phyloP scores from a whole-genome alignment of 192 early-diverging fungal genomes.

The Coemansia furcata region DNA sequence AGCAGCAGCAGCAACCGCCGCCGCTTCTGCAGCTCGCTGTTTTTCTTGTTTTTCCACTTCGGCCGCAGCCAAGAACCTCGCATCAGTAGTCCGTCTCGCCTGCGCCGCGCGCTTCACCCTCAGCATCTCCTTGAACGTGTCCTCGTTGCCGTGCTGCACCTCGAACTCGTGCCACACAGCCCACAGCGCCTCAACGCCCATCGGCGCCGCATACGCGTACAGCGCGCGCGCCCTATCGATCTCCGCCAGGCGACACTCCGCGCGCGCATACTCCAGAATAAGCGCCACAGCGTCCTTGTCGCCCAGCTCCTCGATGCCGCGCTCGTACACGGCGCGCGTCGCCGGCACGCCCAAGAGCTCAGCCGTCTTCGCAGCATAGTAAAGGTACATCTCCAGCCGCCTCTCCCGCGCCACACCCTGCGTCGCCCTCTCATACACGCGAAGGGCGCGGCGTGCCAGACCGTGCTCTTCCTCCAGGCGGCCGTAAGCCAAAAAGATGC shows the following conservation, averaged over 20 bases:
- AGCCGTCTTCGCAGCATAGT: conserved; percentile 87
- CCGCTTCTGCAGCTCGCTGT: not conserved
- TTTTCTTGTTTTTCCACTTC: conserved; percentile 9
- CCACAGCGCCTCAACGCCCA: conserved; percentile 78
- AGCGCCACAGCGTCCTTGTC: conserved; percentile 76
- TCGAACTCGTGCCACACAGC: conserved; percentile 94
- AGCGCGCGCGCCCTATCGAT: conserved; percentile 92
- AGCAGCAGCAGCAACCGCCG: not conserved
- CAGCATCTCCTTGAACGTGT: conserved; percentile 98
- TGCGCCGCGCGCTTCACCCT: conserved; percentile 87
- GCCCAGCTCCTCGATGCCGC: conserved; percentile 83
- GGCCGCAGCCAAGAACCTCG: conserved; percentile 55
- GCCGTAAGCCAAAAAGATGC: conserved; percentile 87
- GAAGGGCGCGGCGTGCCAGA: conserved; percentile 85
- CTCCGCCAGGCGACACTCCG: conserved; percentile 90
- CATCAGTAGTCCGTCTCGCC: conserved; percentile 82
- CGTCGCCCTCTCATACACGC: conserved; percentile 91
- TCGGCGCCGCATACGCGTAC: conserved; percentile 80
- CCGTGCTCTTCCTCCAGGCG: conserved; percentile 91
- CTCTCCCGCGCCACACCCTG: conserved; percentile 72
- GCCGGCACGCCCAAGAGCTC: conserved; percentile 83
- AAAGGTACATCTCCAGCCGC: conserved; percentile 78
- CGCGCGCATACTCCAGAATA: conserved; percentile 76
- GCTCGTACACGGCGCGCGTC: conserved; percentile 88
- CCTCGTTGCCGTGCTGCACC: conserved; percentile 95